Conservation (phyloP, 495 filamentous ascomycete genomes). For the Astrocystis sublimbata region DNA sequence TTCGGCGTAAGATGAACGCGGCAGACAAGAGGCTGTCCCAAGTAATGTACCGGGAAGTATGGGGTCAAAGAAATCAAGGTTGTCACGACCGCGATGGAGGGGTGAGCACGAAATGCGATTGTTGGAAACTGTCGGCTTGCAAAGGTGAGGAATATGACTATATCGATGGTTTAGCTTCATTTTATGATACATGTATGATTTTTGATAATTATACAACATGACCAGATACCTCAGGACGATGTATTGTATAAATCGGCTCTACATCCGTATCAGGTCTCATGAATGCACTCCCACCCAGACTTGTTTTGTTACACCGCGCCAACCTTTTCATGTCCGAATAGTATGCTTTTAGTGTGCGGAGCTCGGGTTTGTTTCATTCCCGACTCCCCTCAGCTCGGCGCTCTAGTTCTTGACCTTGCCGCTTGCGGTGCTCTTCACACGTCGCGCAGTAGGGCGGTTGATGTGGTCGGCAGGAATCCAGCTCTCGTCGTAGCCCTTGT, state of each 20-base stretch:
- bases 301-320: slow-evolving; percentile 7
- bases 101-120: not conserved
- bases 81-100: not conserved
- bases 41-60: not conserved
- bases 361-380: not conserved
- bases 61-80: not conserved
- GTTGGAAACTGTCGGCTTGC: not conserved
- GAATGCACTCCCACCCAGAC: slow-evolving; percentile 1
- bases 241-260: slow-evolving; percentile 5
- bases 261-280: not conserved
- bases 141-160: not conserved
- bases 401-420: slow-evolving; percentile 54
- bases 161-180: not conserved
- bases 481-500: slow-evolving; percentile 84
- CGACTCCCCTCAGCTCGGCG: slow-evolving; percentile 27
- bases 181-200: slow-evolving; percentile 13
- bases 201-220: slow-evolving; percentile 17
- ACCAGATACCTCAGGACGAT: not conserved
- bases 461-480: slow-evolving; percentile 95
- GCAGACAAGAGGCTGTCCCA: not conserved
- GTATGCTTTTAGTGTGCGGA: not conserved
- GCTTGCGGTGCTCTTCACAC: slow-evolving; percentile 71
- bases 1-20: not conserved
- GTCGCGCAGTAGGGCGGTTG: slow-evolving; percentile 77
- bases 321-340: slow-evolving; percentile 11